Base-by-base conservation (phyloP, 2,329 filamentous ascomycete genomes). In the Colletotrichum sp. region DNA sequence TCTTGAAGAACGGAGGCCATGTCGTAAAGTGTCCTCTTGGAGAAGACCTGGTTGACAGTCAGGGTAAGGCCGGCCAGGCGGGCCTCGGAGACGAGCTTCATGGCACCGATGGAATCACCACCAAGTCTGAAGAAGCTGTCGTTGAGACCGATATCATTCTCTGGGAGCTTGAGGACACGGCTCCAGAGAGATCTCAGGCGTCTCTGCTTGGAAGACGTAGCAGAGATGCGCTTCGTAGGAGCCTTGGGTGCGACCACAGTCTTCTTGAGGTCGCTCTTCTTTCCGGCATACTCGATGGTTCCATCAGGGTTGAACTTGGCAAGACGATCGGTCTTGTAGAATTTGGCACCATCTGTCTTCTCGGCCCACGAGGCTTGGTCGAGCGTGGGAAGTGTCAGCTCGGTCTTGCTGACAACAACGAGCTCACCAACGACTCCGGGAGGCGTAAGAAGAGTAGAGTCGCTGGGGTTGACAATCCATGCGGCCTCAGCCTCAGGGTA, bases 121-220 rank as follows among this genome's bases (percentile, higher is more conserved):
- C 91, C 91, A 0, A 92, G 86, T 4, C 87, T 86, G 85, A 93
- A 92, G 83, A 93, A 92, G 82, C 89, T 91, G 78, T 92, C 88
- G 13, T 91, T 87, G 2, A 88, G 82, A 2, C 88, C 85, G 21
- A 92, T 90, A 2, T 87, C 83, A 4, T 88, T 84, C 70, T 89
- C 84, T 1, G 82, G 78, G 2, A 89, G 80, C 2, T 79, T 81
- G 34, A 92, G 81, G 2, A 90, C 85, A 6, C 84, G 84, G 39
- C 86, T 84, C 90, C 90, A 92, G 14, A 90, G 82, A 7, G 81
- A 80, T 14, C 85, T 85, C 7, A 92, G 82, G 9, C 82, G 84
- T 66, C 84, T 83, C 78, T 90, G 87, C 77, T 84, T 87, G 24
- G 79, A 78, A 1, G 87, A 87, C 2, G 83, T 85, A 1, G 83